Percentiles rank a stretch among this genome's conserved stretches.
phyloP scores from a whole-genome alignment of 257 asterid genomes.

The Solanum tarijense region DNA sequence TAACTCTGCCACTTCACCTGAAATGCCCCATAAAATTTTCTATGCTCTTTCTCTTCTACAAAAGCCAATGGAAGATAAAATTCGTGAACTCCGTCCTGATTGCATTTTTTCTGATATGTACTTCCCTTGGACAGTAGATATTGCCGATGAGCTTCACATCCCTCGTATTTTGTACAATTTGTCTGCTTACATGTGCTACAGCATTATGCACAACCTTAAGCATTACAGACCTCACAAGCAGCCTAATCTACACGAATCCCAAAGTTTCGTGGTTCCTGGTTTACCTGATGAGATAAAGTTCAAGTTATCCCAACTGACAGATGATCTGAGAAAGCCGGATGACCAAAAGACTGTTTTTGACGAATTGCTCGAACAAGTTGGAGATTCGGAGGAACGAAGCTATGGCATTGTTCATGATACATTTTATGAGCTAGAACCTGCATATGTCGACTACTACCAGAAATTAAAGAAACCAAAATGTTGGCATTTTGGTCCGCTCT shows the following conservation, averaged over 20 bases:
- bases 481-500: neutral
- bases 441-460: neutral
- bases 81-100: neutral
- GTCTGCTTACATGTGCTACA: neutral
- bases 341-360: neutral
- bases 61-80: neutral
- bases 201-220: neutral
- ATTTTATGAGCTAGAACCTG: neutral
- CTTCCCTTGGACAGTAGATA: neutral
- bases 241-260: neutral
- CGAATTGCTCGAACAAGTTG: neutral
- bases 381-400: neutral
- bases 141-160: neutral
- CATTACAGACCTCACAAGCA: neutral
- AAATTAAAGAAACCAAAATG: neutral
- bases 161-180: neutral
- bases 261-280: neutral
- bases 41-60: neutral
- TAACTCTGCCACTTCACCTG: neutral
- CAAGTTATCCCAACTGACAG: neutral
- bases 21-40: neutral
- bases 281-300: neutral
- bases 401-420: neutral
- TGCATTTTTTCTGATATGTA: neutral
- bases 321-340: neutral